Evolutionary conservation across 768 basidiomycete genomes (phyloP), one percentile per base, ranked within the genome.

Genomic region (Chalciporus chontae): DNA sequence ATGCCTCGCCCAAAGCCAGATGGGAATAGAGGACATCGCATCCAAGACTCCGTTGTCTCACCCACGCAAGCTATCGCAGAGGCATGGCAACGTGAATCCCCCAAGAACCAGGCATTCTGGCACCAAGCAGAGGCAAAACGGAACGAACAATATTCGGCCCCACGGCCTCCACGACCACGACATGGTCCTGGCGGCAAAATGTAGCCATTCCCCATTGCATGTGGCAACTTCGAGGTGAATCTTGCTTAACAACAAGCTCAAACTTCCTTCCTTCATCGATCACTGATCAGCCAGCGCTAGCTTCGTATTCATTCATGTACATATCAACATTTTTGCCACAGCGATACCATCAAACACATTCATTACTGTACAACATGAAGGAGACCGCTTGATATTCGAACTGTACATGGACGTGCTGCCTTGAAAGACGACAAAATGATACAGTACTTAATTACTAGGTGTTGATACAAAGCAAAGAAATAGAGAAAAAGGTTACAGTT

Each of bases 1-100:
- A 43, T 67, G 32, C 57, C 68, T 45, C 57, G 49, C 56, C 55
- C 68, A 11, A 68, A 68, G 64, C 68, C 68, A 68, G 66, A 69
- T 40, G 59, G 54, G 40, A 68, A 54, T 48, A 63, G 54, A 66
- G 63, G 45, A 50, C 63, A 63, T 17, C 53, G 54, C 36, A 63
- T 52, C 48, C 63, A 51, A 46, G 65, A 67, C 38, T 51, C 61
- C 43, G 55, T 45, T 10, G 54, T 75, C 58, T 74, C 81, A 10
- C 80, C 81, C 32, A 78, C 80, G 4, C 79, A 82, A 54, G 76
- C 79, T 24, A 87, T 89, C 63, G 83, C 81, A 31, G 78, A 82
- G 37, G 81, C 81, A 47, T 87, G 86, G 86, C 78, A 75, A 61
- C 69, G 72, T 42, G 81, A 85, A 66, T 77, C 80, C n/a, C 51